A percentile compares a stretch with the other conserved stretches of the same genome.
Conservation (phyloP, 768 basidiomycete genomes). For the Guyanaporus albipodus region DNA sequence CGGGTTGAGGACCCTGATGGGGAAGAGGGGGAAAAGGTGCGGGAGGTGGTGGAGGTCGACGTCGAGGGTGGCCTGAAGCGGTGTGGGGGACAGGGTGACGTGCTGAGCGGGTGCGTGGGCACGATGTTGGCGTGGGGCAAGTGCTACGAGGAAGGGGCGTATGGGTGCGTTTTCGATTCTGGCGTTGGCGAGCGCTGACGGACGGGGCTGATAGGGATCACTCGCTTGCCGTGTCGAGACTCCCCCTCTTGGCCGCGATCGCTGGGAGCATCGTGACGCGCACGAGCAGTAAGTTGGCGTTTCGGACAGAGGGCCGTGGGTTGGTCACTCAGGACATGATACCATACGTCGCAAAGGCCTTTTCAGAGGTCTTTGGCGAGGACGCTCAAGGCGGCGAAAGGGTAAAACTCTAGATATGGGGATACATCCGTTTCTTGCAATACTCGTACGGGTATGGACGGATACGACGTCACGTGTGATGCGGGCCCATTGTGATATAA, state of each 20-base stretch:
- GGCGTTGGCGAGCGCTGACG: conserved; percentile 1
- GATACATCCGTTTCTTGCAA: background rate
- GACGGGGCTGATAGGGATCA: conserved; percentile 43
- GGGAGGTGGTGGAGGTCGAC: conserved; percentile 63
- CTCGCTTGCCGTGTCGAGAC: conserved; percentile 51
- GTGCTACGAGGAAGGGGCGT: conserved; percentile 83
- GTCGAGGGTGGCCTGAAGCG: conserved; percentile 80
- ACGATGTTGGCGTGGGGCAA: conserved; percentile 94
- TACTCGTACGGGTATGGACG: conserved; percentile 7
- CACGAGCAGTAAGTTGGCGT: conserved; percentile 74
- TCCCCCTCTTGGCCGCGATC: conserved; percentile 82
- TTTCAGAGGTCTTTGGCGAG: conserved; percentile 67
- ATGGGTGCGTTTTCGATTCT: conserved; percentile 48
- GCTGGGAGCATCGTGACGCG: conserved; percentile 89
- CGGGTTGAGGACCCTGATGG: conserved; percentile 35
- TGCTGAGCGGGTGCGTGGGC: conserved; percentile 84
- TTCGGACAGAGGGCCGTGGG: conserved; percentile 68
- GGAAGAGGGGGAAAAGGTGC: conserved; percentile 47
- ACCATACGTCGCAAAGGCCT: conserved; percentile 60
- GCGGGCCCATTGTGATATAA: conserved; percentile 16
- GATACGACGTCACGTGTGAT: conserved; percentile 26
- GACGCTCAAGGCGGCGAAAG: conserved; percentile 23
- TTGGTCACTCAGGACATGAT: conserved; percentile 82
- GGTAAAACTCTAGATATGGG: conserved; percentile 32
- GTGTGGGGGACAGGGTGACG: conserved; percentile 96